These are phyloP conservation scores for Apiotrichum akiyoshidainum DNA, from an alignment of 1,284 basidiomycete genomes.

Conservation along the genomic window DNA sequence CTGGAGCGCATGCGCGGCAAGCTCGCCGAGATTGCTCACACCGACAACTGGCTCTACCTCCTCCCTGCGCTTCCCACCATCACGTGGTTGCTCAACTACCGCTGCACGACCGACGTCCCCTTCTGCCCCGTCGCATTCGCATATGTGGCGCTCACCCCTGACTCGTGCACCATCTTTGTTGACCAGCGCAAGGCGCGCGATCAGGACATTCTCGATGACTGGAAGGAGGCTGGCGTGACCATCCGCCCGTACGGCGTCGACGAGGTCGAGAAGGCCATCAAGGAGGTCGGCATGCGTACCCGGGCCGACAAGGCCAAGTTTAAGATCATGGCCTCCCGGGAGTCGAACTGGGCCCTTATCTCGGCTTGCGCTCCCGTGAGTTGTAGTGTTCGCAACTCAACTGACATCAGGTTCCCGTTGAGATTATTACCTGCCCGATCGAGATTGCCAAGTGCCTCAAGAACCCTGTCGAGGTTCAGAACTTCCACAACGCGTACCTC, in stretches of 20 bases:
- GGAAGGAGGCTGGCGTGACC: conserved; percentile 58
- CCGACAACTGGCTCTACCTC: conserved; percentile 44
- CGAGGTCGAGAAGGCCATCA: conserved; percentile 74
- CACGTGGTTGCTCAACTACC: conserved; percentile 78
- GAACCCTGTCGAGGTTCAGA: conserved; percentile 78
- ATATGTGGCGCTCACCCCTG: conserved; percentile 69
- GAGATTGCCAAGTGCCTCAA: conserved; percentile 82
- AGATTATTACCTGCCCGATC: conserved; percentile 53
- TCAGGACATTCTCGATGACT: conserved; percentile 26
- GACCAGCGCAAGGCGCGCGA: conserved; percentile 41
- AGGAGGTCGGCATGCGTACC: conserved; percentile 18
- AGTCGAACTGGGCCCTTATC: conserved; percentile 46
- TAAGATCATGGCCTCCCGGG: conserved; percentile 33
- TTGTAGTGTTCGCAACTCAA: neutral
- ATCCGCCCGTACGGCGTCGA: conserved; percentile 62
- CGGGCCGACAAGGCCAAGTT: conserved; percentile 17
- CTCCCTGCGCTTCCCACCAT: conserved; percentile 51
- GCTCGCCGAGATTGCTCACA: conserved; percentile 40
- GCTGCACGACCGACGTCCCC: conserved; percentile 71
- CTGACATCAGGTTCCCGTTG: conserved; percentile 29
- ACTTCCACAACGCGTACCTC: conserved; percentile 77
- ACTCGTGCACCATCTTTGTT: conserved; percentile 48
- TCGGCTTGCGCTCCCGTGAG: conserved; percentile 35
- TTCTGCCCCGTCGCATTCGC: conserved; percentile 83
- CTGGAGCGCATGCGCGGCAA: conserved; percentile 33